Conservation (phyloP, 371 early-diverging fungal species). For the Mucor velutinosus region DNA sequence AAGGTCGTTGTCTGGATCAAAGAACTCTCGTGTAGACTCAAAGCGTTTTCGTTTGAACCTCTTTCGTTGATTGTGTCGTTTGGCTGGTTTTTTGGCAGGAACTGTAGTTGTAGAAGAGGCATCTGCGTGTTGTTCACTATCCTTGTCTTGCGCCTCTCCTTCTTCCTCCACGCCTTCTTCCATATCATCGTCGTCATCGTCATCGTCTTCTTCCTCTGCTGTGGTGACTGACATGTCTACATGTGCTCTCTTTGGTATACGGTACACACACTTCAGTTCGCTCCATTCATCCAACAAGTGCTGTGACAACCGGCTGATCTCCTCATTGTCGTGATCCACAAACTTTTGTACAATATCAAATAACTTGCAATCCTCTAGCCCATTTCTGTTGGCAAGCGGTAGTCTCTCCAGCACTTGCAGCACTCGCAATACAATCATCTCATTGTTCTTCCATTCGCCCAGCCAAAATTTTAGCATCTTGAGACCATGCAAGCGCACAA, state of each 20-base stretch:
- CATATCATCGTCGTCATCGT: no score
- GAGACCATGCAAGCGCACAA: slow-evolving; percentile 40
- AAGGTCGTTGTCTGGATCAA: slow-evolving; percentile 36
- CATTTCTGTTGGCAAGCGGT: slow-evolving; percentile 67
- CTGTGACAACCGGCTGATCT: slow-evolving; percentile 38
- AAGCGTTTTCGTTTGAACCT: not conserved
- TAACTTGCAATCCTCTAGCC: slow-evolving; percentile 65
- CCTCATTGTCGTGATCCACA: slow-evolving; percentile 42
- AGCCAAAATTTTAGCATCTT: slow-evolving; percentile 45
- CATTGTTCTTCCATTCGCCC: slow-evolving; percentile 43
- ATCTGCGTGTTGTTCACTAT: not conserved
- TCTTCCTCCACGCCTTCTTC: not conserved
- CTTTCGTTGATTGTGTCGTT: not conserved
- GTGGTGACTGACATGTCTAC: not conserved
- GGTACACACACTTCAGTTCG: slow-evolving; percentile 52
- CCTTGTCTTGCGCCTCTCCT: no score
- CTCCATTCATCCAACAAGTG: slow-evolving; percentile 52
- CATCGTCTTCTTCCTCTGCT: not conserved
- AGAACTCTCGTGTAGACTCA: slow-evolving; percentile 30
- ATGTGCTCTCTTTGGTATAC: slow-evolving; percentile 53
- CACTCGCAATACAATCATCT: slow-evolving; percentile 41
- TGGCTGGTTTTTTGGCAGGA: not conserved
- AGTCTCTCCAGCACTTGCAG: slow-evolving; percentile 55
- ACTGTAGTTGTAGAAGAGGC: not conserved
- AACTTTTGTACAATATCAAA: slow-evolving; percentile 52